Evolutionary conservation across 2,329 filamentous ascomycete species (phyloP).

Genomic region (Pseudogymnoascus sp.): DNA sequence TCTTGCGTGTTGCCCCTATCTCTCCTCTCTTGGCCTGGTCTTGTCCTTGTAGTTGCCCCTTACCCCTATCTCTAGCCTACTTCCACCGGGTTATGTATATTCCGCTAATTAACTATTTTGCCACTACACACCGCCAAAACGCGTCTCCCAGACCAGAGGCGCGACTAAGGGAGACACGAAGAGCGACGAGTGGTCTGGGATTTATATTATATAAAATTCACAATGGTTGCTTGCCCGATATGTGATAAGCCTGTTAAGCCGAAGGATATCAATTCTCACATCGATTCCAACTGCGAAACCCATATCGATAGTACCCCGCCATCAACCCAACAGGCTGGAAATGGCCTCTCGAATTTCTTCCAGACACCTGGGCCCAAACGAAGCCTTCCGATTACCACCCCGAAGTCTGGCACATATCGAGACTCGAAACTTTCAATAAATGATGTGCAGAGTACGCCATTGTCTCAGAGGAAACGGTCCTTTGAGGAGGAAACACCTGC

Average conservation of each 20-base stretch:
- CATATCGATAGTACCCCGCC: conserved; percentile 48
- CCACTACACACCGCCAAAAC: not conserved
- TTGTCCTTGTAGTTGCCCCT: not conserved
- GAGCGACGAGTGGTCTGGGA: not conserved
- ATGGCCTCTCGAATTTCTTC: conserved; percentile 49
- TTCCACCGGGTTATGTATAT: not conserved
- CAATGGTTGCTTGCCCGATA: conserved; percentile 66
- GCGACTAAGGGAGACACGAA: not conserved
- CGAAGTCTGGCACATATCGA: conserved; percentile 26
- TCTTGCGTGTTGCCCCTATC: not conserved
- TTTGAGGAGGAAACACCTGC: conserved; percentile 21
- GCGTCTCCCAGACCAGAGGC: not conserved
- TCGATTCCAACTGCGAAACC: conserved; percentile 72
- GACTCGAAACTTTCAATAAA: conserved; percentile 28
- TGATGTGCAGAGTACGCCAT: conserved; percentile 19
- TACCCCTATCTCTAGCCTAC: not conserved
- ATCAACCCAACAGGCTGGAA: conserved; percentile 28
- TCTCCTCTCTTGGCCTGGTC: not conserved
- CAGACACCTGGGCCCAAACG: conserved; percentile 51
- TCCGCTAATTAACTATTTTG: not conserved
- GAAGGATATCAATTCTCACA: conserved; percentile 75
- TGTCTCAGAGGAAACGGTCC: conserved; percentile 23
- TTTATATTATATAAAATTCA: not conserved
- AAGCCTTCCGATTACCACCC: conserved; percentile 26
- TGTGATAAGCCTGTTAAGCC: conserved; percentile 66